phyloP scores from a whole-genome alignment of 805 yeast genomes.

The Saccharomycopsis sp. region DNA sequence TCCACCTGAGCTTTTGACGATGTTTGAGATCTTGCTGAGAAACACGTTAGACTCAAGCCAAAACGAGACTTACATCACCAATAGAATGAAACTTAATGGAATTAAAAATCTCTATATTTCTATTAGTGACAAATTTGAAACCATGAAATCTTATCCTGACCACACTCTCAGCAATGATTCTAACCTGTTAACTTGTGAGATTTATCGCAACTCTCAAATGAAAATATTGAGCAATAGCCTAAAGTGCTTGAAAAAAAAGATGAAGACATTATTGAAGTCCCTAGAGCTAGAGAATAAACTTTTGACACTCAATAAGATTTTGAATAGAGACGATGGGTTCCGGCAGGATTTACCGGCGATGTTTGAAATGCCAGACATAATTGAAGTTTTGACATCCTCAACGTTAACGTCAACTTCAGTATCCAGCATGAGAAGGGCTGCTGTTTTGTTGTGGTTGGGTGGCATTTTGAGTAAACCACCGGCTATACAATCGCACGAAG shows the following conservation, averaged over 20 bases:
- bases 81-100: constrained; percentile 57
- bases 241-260: constrained; percentile 39
- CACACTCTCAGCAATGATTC: constrained; percentile 10
- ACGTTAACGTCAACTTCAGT: neutral
- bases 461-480: neutral
- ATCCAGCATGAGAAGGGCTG: neutral
- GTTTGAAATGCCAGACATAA: neutral
- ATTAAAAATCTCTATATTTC: constrained; percentile 47
- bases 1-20: constrained; percentile 28
- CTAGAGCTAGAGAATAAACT: constrained; percentile 34
- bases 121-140: constrained; percentile 40
- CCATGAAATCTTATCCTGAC: constrained; percentile 31
- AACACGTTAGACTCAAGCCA: constrained; percentile 33
- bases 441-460: neutral
- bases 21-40: constrained; percentile 30
- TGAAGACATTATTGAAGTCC: constrained; percentile 36
- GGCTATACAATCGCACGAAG: neutral
- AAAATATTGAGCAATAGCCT: constrained; percentile 38
- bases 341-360: constrained; percentile 15
- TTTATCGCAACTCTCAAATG: constrained; percentile 35
- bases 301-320: constrained; percentile 52
- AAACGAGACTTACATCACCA: constrained; percentile 29
- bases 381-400: neutral
- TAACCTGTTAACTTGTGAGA: neutral
- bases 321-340: constrained; percentile 46